These are phyloP conservation scores for Penicillium dipodomyicola DNA, from an alignment of 495 filamentous ascomycete genomes.

Conservation along the genomic window DNA sequence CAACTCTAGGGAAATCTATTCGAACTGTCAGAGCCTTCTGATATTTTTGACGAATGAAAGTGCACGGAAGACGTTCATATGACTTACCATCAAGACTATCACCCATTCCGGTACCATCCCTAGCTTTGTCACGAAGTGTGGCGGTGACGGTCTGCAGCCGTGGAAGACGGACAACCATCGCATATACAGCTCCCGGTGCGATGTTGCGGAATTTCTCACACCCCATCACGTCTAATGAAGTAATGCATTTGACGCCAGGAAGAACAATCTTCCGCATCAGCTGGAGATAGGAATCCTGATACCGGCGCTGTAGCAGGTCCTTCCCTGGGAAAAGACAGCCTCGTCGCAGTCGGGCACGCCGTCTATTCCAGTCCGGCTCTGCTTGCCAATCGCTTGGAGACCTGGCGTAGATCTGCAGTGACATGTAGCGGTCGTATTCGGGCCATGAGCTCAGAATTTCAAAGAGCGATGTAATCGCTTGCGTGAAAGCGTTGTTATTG, in stretches of 20 bases:
- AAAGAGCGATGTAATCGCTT: neutral
- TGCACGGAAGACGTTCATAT: too few species aligned
- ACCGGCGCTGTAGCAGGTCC: neutral
- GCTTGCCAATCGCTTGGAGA: conserved; percentile 3
- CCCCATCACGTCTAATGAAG: neutral
- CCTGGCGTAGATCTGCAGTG: neutral
- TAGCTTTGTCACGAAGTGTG: neutral
- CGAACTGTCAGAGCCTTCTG: neutral
- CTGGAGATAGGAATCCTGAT: neutral
- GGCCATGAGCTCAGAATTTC: neutral
- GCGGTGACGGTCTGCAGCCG: neutral
- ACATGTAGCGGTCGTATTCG: neutral
- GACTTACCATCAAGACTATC: neutral
- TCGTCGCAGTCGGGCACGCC: neutral
- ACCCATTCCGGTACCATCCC: neutral
- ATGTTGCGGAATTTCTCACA: neutral
- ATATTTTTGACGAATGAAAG: too few species aligned
- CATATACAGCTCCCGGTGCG: neutral
- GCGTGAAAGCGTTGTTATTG: neutral
- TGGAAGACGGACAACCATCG: neutral
- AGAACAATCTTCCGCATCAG: neutral
- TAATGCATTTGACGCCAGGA: neutral
- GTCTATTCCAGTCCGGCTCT: neutral
- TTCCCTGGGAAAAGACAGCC: neutral
- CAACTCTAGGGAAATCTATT: neutral